Evolutionary conservation across 2,329 filamentous ascomycete species (phyloP), one percentile per base, ranked within the genome.

Genomic region (Seiridium unicorne): DNA sequence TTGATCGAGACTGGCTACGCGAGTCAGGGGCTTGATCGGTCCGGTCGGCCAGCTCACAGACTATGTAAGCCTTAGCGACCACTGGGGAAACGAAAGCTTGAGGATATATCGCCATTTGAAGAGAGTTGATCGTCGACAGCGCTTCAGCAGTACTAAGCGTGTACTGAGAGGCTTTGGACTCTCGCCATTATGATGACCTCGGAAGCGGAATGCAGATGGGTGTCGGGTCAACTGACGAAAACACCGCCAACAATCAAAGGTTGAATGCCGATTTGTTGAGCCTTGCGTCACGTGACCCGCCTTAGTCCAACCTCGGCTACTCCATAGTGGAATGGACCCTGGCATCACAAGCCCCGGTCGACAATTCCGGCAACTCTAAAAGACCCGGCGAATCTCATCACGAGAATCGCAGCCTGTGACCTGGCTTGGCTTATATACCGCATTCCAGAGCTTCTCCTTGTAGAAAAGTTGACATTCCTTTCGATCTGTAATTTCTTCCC

Each of bases 351-450:
- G 49, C 49, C 35, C 49, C 34, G 35, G 10, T n/a, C 47, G 53
- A 32, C 13, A 11, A 7, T 18, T 44, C 42, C 55, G 55, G 55
- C 55, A 48, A 57, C 55, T 57, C 55, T 57, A 32, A 31, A 47
- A 47, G 31, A 36, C 55, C 55, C 44, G 42, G n/a, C 26, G 26
- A 44, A 48, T 4, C 31, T 18, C 55, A 36, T 31, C 35, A 13
- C 18, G 44, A 57, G 42, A 36, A 44, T 48, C 26, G 44, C 18
- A 57, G 31, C 31, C 9, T 18, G 26, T 34, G 40, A 32, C 18
- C 3, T 44, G 5, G 11, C 13, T 46, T 18, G 55, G 11, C 42
- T 13, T 57, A 44, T 48, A 38, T 57, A 13, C n/a, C 42, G 35
- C 36, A 55, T 57, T 57, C 32, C 5, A 26, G 18, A 26, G 2